Evolutionary conservation across 257 asterid genomes (phyloP), one percentile per base, ranked within the genome.

Genomic region (Lithospermum erythrorhizon): DNA sequence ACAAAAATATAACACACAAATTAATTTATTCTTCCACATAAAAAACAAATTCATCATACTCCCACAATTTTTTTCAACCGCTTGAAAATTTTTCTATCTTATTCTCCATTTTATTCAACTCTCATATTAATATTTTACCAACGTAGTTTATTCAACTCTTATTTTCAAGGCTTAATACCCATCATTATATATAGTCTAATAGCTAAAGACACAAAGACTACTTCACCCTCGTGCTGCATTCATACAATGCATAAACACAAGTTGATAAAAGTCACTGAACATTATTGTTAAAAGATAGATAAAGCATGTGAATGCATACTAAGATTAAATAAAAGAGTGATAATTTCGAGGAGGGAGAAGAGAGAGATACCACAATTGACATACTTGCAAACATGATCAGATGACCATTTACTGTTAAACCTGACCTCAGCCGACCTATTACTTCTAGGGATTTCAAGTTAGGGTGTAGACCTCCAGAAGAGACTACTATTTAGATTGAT

Each of bases 361-460:
- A 47, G 41, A 55, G n/a, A 35, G 62, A 18, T 21, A 18, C 32
- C 29, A 30, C 6, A 35, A 56, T 48, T n/a, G 22, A 54, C 24
- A n/a, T n/a, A n/a, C n/a, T n/a, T n/a, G n/a, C 6, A 27, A 27
- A 27, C 32, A 27, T 27, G 32, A 27, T 27, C 32, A 27, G 32
- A 27, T 27, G 4, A 27, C 6, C 32, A 13, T 21, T 55, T 24
- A 21, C 23, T 68, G 77, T 65, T 27, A 51, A 71, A 75, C 62
- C 75, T 56, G 25, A 21, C 21, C 56, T 29, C 75, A 35, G 81
- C 77, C 81, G 77, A 17, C 77, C 81, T 75, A 75, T 16, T 20
- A 21, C 4, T 37, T 15, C 25, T 55, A 62, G 60, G 62, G 53
- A 55, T 57, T 21, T 41, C 13, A n/a, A 66, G 16, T 21, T 11